Conservation (phyloP, 257 asterid species). For the Vinca minor region DNA sequence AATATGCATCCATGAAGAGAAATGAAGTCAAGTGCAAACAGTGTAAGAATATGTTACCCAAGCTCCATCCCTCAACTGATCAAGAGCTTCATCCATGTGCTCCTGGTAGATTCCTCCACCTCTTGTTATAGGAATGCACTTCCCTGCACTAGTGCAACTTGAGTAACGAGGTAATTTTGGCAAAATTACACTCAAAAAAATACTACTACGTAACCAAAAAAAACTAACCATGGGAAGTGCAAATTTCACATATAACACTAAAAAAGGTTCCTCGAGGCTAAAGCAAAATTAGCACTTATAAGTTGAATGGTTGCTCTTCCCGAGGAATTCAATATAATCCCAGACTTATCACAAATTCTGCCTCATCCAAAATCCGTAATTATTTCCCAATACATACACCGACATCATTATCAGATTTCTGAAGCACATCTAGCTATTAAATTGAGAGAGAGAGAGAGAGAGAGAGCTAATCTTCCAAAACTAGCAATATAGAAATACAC, state of each 20-base stretch:
- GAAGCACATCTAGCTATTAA: no score
- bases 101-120: slow-evolving; percentile 97
- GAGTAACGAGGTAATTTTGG: slow-evolving; percentile 1
- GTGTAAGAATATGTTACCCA: slow-evolving; percentile 48
- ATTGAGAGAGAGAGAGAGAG: no score
- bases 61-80: slow-evolving; percentile 67
- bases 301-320: not conserved
- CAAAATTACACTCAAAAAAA: not conserved
- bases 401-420: no score
- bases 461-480: no score
- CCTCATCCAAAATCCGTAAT: no score
- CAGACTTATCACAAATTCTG: no score
- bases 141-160: slow-evolving; percentile 47
- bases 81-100: slow-evolving; percentile 95
- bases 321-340: no score
- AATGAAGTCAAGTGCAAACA: not conserved
- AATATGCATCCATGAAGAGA: not conserved
- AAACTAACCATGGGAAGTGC: not conserved
- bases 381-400: no score
- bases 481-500: no score
- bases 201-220: not conserved
- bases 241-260: not conserved
- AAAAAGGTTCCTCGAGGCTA: not conserved
- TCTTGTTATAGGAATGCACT: slow-evolving; percentile 90
- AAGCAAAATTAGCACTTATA: no score